Evolutionary conservation across 2,329 filamentous ascomycete genomes (phyloP), one percentile per base, ranked within the genome.

Genomic region (Neophaeococcomyces mojaviensis): DNA sequence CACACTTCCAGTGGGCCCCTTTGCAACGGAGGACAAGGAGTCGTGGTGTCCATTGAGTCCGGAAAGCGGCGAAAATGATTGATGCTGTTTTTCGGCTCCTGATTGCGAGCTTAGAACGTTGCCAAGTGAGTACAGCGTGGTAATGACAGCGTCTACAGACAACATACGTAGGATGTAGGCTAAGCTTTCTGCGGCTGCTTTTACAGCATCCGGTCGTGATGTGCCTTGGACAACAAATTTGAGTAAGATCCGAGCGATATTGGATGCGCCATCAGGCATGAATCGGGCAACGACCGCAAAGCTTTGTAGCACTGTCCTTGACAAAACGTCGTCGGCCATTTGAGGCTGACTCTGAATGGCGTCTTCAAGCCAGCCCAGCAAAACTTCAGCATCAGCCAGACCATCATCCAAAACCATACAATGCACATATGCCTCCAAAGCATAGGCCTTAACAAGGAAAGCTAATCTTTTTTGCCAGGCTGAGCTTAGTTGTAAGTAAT

Each of bases 121-220:
- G 16, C 92, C 92, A n/a, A 98, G 74, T 0, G 88, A 92, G 66
- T 98, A 98, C 8, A 98, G 72, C 1, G 89, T 97, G 4, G 89
- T 94, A 55, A 98, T 97, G 30, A 95, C 78, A 30, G 88, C 84
- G 69, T 98, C 92, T 57, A 94, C 86, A 1, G 92, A 94, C 10
- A 97, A 74, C 58, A 84, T 75, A 55, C 82, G 83, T 46, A 98
- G 71, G 15, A 94, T 81, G 54, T 82, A 84, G 2, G 89, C 88
- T 28, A 98, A 71, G 56, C 85, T 92, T 54, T 81, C 80, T n/a
- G 89, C 88, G 22, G 90, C 90, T 28, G 90, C 76, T 2, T 74
- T 74, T 35, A 92, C 82, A 10, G 81, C 86, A 22, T 77, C 71
- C 13, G 79, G 77, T 46, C 79, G 78, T 30, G 86, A 80, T 16